Percentiles rank a stretch among this genome's conserved stretches.
Evolutionary conservation across 73 alveolate genomes (phyloP).

Genomic region (Uronychia binucleata): DNA sequence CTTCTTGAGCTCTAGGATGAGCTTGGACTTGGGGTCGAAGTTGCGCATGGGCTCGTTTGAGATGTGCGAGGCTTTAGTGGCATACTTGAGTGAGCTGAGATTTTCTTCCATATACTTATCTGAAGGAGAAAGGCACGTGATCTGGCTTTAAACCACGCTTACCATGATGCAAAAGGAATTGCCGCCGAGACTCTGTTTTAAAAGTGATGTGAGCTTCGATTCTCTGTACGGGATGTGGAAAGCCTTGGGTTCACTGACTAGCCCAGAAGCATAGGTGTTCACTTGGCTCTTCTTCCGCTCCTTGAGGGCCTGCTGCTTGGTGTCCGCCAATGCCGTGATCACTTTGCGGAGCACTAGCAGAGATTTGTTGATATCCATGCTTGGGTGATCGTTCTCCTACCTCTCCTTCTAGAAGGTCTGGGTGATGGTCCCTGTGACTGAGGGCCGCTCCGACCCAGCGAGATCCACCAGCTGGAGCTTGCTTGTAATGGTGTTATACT

Average conservation of each 20-base stretch:
- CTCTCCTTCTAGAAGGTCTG: conserved; percentile 73
- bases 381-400: not conserved
- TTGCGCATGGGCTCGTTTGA: conserved; percentile 85
- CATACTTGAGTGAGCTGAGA: conserved; percentile 88
- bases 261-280: conserved; percentile 60
- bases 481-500: conserved; percentile 77
- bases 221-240: conserved; percentile 94
- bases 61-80: conserved; percentile 90
- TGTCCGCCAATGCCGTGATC: conserved; percentile 77
- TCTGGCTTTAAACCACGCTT: conserved; percentile 45
- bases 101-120: conserved; percentile 84
- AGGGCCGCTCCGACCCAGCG: conserved; percentile 75
- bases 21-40: conserved; percentile 77
- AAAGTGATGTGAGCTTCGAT: conserved; percentile 88
- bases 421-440: conserved; percentile 88
- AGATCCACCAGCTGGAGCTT: conserved; percentile 66
- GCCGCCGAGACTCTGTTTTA: conserved; percentile 95
- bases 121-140: conserved; percentile 93
- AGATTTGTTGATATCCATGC: conserved; percentile 91
- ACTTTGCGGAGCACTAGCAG: conserved; percentile 90
- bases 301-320: conserved; percentile 63
- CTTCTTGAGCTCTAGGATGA: conserved; percentile 62
- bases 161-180: conserved; percentile 90
- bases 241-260: too few species aligned
- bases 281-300: conserved; percentile 79